These are phyloP conservation scores for Backusella liffmaniae DNA, from an alignment of 192 early-diverging fungal genomes.

Conservation along the genomic window DNA sequence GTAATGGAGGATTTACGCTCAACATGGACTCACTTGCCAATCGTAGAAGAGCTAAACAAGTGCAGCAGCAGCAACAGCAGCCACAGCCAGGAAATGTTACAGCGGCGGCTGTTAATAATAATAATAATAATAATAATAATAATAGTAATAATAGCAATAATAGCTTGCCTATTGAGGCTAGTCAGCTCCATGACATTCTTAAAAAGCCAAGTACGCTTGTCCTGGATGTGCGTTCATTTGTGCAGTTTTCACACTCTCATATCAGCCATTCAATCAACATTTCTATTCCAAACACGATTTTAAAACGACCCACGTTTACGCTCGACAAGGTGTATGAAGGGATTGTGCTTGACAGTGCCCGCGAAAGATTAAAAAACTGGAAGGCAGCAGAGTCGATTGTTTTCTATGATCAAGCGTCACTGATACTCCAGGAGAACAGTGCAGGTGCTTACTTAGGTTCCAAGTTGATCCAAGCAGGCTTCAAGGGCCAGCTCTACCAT, in stretches of 20 bases:
- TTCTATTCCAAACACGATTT: constrained; percentile 69
- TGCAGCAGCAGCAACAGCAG: constrained; percentile 5
- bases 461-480: constrained; percentile 61
- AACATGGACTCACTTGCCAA: constrained; percentile 18
- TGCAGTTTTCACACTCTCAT: constrained; percentile 48
- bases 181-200: neutral
- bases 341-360: constrained; percentile 52
- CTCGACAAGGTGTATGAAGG: constrained; percentile 62
- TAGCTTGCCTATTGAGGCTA: neutral
- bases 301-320: constrained; percentile 63
- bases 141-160: neutral
- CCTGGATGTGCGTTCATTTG: constrained; percentile 71
- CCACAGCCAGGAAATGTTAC: neutral
- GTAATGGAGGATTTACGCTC: neutral
- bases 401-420: constrained; percentile 63
- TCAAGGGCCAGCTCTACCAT: constrained; percentile 41
- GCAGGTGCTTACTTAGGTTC: constrained; percentile 52
- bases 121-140: neutral
- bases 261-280: constrained; percentile 65
- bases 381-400: constrained; percentile 56
- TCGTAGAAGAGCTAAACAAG: constrained; percentile 8
- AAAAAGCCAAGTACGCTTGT: constrained; percentile 8
- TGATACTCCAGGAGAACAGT: constrained; percentile 46
- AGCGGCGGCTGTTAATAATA: neutral
- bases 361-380: constrained; percentile 52